phyloP scores from a whole-genome alignment of 495 filamentous ascomycete species.

The Lasiosphaeria miniovina region DNA sequence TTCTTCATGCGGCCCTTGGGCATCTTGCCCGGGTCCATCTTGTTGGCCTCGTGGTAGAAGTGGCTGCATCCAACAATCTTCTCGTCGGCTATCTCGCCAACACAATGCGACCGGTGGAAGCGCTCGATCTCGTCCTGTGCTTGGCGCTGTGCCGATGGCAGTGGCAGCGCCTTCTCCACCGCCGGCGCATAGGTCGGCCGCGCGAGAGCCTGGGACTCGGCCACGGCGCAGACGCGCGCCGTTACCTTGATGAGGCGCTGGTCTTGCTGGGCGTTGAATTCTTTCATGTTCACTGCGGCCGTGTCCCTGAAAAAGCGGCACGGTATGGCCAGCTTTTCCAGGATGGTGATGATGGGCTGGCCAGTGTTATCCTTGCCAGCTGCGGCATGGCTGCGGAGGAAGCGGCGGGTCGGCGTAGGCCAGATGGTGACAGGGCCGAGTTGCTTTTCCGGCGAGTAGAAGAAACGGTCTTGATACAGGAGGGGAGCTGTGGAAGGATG shows the following conservation, averaged over 20 bases:
- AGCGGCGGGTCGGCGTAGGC: neutral
- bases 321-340: slow-evolving; percentile 10
- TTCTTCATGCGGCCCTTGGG: slow-evolving; percentile 44
- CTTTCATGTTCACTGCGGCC: neutral
- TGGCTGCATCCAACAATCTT: slow-evolving; percentile 26
- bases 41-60: slow-evolving; percentile 18
- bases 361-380: slow-evolving; percentile 5
- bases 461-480: slow-evolving; percentile 17
- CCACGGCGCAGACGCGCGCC: neutral
- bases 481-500: slow-evolving; percentile 19
- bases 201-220: neutral
- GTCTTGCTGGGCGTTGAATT: neutral
- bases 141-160: neutral
- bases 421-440: slow-evolving; percentile 9
- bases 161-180: no score
- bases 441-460: slow-evolving; percentile 21
- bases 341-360: slow-evolving; percentile 2
- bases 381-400: neutral
- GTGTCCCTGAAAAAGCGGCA: slow-evolving; percentile 14
- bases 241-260: neutral
- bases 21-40: neutral
- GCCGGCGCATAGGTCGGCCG: neutral
- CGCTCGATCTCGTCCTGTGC: neutral
- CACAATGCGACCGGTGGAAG: slow-evolving; percentile 39
- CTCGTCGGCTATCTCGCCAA: slow-evolving; percentile 39